Evolutionary conservation across 768 basidiomycete species (phyloP), one percentile per base, ranked within the genome.

Genomic region (Sporobolomyces phaffii): DNA sequence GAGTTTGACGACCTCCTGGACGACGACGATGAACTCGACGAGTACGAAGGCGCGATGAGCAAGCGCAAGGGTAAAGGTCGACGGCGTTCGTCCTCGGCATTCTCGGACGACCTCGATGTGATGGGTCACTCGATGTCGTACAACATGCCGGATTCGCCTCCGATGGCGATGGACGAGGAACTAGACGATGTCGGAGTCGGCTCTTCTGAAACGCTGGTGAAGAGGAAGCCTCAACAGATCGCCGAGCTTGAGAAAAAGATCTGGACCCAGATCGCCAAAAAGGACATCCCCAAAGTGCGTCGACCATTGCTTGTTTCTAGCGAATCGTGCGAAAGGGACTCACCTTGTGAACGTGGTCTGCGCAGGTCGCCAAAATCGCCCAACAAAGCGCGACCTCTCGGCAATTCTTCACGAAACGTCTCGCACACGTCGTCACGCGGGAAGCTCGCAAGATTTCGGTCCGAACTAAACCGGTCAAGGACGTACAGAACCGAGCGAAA

Each of bases 241-340:
- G 36, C 54, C 34, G 91, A 91, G 72, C 81, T 87, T 0, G 91
- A 92, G 79, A 82, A 84, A 64, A 91, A 90, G 78, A 87, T 91
- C 13, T 94, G 91, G 91, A 86, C 85, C 26, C 89, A 86, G 73
- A 91, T 94, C 53, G 91, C 90, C 2, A 82, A 84, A 69, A 82
- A 85, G 72, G 91, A 93, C 73, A 84, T 93, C 51, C 85, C 86
- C 33, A 92, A 89, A 82, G 91, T 88, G 71, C 26, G 34, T 38
- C 10, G n/a, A n/a, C n/a, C n/a, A n/a, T n/a, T n/a, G n/a, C n/a
- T n/a, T n/a, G n/a, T n/a, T n/a, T n/a, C n/a, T n/a, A n/a, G n/a
- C n/a, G n/a, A n/a, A n/a, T n/a, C n/a, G n/a, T n/a, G n/a, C n/a
- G n/a, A n/a, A n/a, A n/a, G n/a, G n/a, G n/a, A n/a, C n/a, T n/a